Evolutionary conservation across 257 asterid species (phyloP).

Genomic region (Coffea canephora): DNA sequence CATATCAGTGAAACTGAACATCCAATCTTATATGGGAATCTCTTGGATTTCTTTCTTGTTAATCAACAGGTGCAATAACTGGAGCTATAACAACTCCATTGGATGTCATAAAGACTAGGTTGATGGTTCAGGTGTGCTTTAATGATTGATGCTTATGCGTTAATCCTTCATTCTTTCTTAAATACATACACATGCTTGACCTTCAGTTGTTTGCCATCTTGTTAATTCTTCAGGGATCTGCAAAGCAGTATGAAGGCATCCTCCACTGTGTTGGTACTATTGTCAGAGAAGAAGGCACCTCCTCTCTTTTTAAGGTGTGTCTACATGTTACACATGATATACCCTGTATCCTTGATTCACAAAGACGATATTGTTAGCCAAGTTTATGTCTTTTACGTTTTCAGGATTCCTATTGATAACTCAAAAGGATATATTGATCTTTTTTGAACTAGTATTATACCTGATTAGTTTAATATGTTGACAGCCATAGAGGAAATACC

Average conservation of each 20-base stretch:
- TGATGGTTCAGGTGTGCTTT: conserved; percentile 60
- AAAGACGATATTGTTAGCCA: not conserved
- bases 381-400: conserved; percentile 1
- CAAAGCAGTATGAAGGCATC: conserved; percentile 53
- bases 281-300: conserved; percentile 53
- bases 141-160: not conserved
- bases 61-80: conserved; percentile 55
- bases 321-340: conserved; percentile 8
- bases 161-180: not conserved
- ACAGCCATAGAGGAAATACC: not conserved
- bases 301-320: conserved; percentile 53
- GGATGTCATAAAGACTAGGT: conserved; percentile 65
- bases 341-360: not conserved
- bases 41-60: not conserved
- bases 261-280: conserved; percentile 48
- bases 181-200: not conserved
- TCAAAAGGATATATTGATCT: not conserved
- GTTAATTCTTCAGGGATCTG: conserved; percentile 47
- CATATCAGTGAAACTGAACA: not conserved
- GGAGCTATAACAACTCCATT: conserved; percentile 75
- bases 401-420: not conserved
- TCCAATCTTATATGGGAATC: not conserved
- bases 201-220: not conserved
- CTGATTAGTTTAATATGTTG: not conserved
- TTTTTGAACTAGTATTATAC: not conserved